phyloP scores from a whole-genome alignment of 116 monocot genomes.

The Papilionanthe hybrid region DNA sequence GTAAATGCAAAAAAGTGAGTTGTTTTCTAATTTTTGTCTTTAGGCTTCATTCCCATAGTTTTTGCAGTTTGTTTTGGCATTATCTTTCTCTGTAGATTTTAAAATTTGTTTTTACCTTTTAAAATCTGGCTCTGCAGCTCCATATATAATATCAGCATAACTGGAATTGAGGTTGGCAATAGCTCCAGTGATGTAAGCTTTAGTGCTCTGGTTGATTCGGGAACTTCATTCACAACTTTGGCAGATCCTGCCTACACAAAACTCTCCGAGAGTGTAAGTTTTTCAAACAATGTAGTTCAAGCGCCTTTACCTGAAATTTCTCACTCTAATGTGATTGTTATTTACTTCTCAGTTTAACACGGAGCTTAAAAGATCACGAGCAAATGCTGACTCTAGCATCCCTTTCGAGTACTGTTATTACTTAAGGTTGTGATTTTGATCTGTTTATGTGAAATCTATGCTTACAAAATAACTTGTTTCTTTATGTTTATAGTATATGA shows the following conservation, averaged over 20 bases:
- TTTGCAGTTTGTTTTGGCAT: not conserved
- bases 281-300: not conserved
- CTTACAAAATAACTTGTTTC: not conserved
- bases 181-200: constrained; percentile 35
- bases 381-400: constrained; percentile 27
- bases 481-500: not conserved
- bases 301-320: not conserved
- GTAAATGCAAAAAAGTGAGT: constrained; percentile 45
- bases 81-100: not conserved
- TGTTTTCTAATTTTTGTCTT: not conserved
- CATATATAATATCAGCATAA: constrained; percentile 63
- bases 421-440: constrained; percentile 37
- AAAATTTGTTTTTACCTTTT: not conserved
- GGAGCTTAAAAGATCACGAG: constrained; percentile 37
- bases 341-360: constrained; percentile 58
- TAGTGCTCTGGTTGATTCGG: constrained; percentile 76
- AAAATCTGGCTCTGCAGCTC: constrained; percentile 30
- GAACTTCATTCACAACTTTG: constrained; percentile 90
- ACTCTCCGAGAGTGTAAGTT: constrained; percentile 58
- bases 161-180: constrained; percentile 49
- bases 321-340: not conserved
- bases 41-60: not conserved
- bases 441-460: not conserved
- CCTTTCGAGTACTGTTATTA: constrained; percentile 89
- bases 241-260: constrained; percentile 63